A percentile compares a stretch with the other conserved stretches of the same genome.
These are phyloP conservation scores for Thalassiosira exigua DNA, from an alignment of 352 stramenopile genomes.

Conservation along the genomic window DNA sequence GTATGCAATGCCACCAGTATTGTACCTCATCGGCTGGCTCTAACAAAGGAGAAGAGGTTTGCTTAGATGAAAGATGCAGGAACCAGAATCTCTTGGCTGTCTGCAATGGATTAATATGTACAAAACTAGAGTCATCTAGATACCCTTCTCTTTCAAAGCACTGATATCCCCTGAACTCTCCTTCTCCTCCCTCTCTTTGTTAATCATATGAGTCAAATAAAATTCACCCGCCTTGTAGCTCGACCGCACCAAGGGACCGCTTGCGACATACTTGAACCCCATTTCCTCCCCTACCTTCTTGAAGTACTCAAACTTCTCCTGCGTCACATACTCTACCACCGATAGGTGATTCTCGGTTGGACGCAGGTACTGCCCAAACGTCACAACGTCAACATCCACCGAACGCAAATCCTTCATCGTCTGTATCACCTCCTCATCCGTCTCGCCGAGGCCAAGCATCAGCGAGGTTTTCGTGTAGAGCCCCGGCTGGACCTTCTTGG, in stretches of 20 bases:
- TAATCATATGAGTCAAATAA: constrained; percentile 96
- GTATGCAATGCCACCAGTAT: no score
- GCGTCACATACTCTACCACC: constrained; percentile 98
- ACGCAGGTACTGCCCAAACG: constrained; percentile 98
- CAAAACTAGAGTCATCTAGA: no score
- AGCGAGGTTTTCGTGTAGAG: constrained; percentile 98
- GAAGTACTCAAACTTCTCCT: constrained; percentile 93
- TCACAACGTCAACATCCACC: constrained; percentile 98
- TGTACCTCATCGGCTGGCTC: no score
- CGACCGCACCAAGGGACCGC: constrained; percentile 96
- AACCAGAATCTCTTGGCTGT: no score
- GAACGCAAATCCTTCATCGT: constrained; percentile 94
- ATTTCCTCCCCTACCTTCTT: constrained; percentile 94
- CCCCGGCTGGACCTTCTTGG: constrained; percentile 90
- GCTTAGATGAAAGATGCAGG: no score
- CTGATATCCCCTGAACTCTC: no score
- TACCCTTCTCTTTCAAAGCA: no score
- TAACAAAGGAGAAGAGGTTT: no score
- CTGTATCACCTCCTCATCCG: constrained; percentile 95
- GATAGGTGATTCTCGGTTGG: constrained; percentile 97
- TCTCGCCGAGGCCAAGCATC: constrained; percentile 99
- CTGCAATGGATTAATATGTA: no score
- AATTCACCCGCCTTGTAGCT: constrained; percentile 99
- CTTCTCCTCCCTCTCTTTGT: constrained; percentile 69
- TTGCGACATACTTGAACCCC: constrained; percentile 99